Conservation (phyloP, 1,139 yeast species). For the Casaregolazyma lundiana region DNA sequence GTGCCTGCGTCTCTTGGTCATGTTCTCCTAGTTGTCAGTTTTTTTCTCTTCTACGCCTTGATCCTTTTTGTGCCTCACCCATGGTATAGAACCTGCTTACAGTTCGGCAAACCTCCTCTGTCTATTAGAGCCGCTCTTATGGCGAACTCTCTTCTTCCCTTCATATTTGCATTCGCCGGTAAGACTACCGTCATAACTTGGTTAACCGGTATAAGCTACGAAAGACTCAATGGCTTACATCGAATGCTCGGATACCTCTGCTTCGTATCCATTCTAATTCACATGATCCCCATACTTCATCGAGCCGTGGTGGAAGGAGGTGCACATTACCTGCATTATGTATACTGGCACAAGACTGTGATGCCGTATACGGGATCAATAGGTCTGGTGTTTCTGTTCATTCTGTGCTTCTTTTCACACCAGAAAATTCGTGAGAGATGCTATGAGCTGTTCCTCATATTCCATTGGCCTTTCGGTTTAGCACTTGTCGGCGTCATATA, state of each 20-base stretch:
- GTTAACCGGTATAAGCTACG: constrained; percentile 58
- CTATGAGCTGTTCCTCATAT: constrained; percentile 52
- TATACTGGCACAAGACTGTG: constrained; percentile 5
- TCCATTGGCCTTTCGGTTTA: constrained; percentile 57
- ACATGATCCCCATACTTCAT: constrained; percentile 41
- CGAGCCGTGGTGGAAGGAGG: constrained; percentile 7
- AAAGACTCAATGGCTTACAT: constrained; percentile 57
- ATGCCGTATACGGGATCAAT: constrained; percentile 36
- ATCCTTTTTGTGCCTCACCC: constrained; percentile 10
- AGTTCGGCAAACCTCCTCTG: constrained; percentile 35
- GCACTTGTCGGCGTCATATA: constrained; percentile 50
- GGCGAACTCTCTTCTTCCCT: constrained; percentile 49
- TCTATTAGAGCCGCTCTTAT: constrained; percentile 58
- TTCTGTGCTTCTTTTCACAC: constrained; percentile 47
- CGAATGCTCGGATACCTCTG: constrained; percentile 52
- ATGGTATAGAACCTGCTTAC: constrained; percentile 10
- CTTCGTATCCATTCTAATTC: constrained; percentile 48
- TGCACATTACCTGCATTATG: constrained; percentile 8
- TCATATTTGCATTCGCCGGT: constrained; percentile 58
- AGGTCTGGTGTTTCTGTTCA: constrained; percentile 44
- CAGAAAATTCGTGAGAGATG: constrained; percentile 40
- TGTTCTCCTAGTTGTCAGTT: background rate
- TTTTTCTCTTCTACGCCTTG: constrained; percentile 4
- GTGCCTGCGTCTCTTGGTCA: constrained; percentile 6
- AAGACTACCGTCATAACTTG: constrained; percentile 55